phyloP scores from a whole-genome alignment of 202 grass and related monocot species.

The Zoysia matrella region DNA sequence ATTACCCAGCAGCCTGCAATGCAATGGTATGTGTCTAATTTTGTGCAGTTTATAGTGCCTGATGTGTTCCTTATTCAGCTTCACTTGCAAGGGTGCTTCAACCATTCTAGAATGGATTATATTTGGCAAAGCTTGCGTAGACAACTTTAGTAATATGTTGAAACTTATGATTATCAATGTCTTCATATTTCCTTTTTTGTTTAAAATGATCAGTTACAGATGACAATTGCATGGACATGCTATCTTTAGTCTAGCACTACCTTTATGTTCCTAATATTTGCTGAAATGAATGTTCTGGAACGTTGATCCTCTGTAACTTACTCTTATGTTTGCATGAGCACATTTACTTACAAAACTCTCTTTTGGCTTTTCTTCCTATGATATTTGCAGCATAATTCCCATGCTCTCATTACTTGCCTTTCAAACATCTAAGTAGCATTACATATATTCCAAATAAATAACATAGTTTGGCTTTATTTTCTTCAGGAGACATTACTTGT shows the following conservation, averaged over 20 bases:
- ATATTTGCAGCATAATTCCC: constrained; percentile 13
- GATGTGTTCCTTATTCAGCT: background rate
- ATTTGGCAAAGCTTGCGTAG: too few relatives aligned
- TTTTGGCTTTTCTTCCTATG: constrained; percentile 10
- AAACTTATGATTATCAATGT: background rate
- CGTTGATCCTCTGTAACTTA: background rate
- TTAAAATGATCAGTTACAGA: background rate
- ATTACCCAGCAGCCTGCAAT: constrained; percentile 98
- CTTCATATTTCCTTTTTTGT: background rate
- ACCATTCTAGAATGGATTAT: background rate
- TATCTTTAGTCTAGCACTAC: background rate
- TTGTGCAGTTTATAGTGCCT: constrained; percentile 18
- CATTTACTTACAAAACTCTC: constrained; percentile 3
- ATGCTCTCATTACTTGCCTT: background rate
- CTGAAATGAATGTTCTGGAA: background rate
- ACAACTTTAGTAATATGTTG: background rate
- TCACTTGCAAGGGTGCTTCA: background rate
- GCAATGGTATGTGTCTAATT: constrained; percentile 73
- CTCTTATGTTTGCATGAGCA: constrained; percentile 7
- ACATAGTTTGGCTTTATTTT: constrained; percentile 21
- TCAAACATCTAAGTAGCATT: background rate
- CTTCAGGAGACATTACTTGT: constrained; percentile 95
- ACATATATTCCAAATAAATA: constrained; percentile 6
- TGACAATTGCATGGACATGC: background rate
- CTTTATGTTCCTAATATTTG: constrained; percentile 11